Evolutionary conservation across 2,329 filamentous ascomycete species (phyloP), one percentile per base, ranked within the genome.

Genomic region (Aspergillus aculeatinus): DNA sequence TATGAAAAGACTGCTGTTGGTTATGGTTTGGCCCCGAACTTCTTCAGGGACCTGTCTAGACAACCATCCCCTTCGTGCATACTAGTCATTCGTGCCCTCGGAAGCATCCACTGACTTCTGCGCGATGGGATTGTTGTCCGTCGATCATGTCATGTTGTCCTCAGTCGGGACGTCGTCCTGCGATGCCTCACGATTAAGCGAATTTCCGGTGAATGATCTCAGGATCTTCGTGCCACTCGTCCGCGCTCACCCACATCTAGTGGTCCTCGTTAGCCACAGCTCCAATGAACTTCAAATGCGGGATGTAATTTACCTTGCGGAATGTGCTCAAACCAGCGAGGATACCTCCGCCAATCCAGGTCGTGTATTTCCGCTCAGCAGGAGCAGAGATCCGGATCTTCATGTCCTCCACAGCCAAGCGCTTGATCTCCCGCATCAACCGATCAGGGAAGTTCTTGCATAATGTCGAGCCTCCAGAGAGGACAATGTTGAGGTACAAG

Each of bases 191-290:
- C 47, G 14, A 54, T 76, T 83, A 97, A 71, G 92, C 93, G 78
- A 98, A 96, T 79, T 96, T 98, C 73, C 92, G 95, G 79, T 98
- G 94, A 74, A 99, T 98, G 71, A 99, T 95, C 74, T 99, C 94
- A 19, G 95, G 95, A 75, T 99, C 96, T 84, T 99, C 95, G 76
- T 99, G 95, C 95, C 95, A 99, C 82, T 99, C 95, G 74, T 98
- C 95, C 74, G 96, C 94, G 79, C 92, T 96, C 72, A 99, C 95
- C 92, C 95, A 98, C 95, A 99, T 99, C 94, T 96, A 75, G 33
- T 58, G n/a, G 35, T 31, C 16, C 35, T 33, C 16, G 52, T 65
- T 53, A 60, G 55, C 25, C 23, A 21, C 31, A 4, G n/a, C 44
- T 2, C 1, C 48, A 52, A 25, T 14, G 19, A n/a, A 3, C 2